Evolutionary conservation across 257 asterid genomes (phyloP).

Genomic region (Echium plantagineum): DNA sequence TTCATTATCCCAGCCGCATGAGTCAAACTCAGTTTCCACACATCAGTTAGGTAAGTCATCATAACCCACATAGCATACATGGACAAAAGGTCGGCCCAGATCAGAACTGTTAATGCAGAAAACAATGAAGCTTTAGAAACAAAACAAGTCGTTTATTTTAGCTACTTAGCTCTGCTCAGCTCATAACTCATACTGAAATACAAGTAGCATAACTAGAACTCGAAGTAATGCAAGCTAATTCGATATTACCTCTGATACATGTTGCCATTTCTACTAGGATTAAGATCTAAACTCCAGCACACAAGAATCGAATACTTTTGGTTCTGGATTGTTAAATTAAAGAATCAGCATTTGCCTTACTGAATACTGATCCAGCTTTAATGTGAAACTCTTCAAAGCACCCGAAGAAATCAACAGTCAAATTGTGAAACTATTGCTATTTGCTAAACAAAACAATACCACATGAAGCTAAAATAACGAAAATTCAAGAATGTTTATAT

Average conservation of each 20-base stretch:
- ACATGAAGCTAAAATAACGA: neutral
- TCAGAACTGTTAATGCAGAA: slow-evolving; percentile 10
- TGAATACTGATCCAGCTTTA: no score
- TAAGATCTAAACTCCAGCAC: neutral
- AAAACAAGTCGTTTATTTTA: no score
- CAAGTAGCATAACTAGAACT: neutral
- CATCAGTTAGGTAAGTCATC: slow-evolving; percentile 51
- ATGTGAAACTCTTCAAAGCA: no score
- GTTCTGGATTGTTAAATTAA: no score
- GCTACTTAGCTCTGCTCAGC: neutral
- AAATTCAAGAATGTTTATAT: no score
- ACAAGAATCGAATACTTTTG: neutral
- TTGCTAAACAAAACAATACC: neutral
- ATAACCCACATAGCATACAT: slow-evolving; percentile 38
- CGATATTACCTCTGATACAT: neutral
- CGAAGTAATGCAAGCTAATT: neutral
- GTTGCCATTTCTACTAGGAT: neutral
- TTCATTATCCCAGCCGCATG: slow-evolving; percentile 47
- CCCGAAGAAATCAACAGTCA: no score
- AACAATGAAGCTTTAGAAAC: neutral
- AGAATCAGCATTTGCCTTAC: neutral
- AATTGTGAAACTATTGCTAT: neutral
- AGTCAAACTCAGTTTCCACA: slow-evolving; percentile 47
- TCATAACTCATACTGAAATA: neutral
- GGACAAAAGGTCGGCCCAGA: slow-evolving; percentile 16